Evolutionary conservation across 2,329 filamentous ascomycete genomes (phyloP), one percentile per base, ranked within the genome.

Genomic region (Nemania sp.): DNA sequence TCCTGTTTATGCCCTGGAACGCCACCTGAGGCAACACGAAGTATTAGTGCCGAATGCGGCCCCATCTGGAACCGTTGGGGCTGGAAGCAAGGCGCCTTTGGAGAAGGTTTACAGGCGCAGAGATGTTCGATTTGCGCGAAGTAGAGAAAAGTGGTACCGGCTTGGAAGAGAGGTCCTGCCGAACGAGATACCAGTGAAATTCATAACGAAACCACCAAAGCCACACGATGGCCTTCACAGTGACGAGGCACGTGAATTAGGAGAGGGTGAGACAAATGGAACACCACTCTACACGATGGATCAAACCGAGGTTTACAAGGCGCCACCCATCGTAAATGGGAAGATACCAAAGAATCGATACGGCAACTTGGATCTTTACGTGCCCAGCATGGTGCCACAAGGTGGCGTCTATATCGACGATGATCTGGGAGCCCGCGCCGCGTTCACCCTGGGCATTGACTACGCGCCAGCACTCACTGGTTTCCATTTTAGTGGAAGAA

Each of bases 291-390:
- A 85, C 69, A 86, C 80, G 0, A 72, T 80, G 17, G 82, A 86
- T 9, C 87, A 92, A 70, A 91, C 94, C 0, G 84, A 89, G 13
- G 62, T 88, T 0, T 98, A 96, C 74, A 76, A 84, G 12, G 85
- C 94, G 0, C 90, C 91, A 1, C 88, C 92, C 0, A 88, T 98
- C 1, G 80, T 90, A 3, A 78, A 87, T 53, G 93, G 92, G 0
- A 80, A 81, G 12, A 83, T 98, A 1, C 94, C 95, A 0, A 94
- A 91, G 76, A 99, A 99, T 72, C 88, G 89, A 17, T 99, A 92
- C 74, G 92, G 92, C 11, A 99, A 99, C 71, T 88, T 98, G 60
- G 95, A 98, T 70, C 84, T 96, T 40, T 98, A 94, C 73, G 92
- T 97, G 11, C 88, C 91, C 0, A 91, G 87, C 63, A 98, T 99